phyloP scores from a whole-genome alignment of 768 basidiomycete genomes.

The Clitopilus passeckerianus region DNA sequence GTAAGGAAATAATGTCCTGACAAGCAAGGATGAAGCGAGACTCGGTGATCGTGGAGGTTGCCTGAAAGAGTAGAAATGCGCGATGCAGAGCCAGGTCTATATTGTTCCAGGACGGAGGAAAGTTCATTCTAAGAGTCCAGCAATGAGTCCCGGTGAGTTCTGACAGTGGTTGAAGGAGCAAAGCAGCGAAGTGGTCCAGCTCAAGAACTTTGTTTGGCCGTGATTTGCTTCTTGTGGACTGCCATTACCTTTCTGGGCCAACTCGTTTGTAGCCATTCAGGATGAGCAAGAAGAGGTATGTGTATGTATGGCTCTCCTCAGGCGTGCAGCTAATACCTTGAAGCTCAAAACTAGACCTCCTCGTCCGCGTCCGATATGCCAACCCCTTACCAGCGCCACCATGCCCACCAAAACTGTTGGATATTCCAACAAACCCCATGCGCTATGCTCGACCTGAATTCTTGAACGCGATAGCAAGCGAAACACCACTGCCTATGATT shows the following conservation, averaged over 20 bases:
- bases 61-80: not conserved
- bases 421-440: conserved; percentile 85
- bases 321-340: conserved; percentile 4
- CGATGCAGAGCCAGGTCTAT: not conserved
- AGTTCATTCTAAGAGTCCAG: not conserved
- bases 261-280: not conserved
- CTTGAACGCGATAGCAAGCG: conserved; percentile 72
- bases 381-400: conserved; percentile 95
- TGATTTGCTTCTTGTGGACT: not conserved
- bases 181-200: too few relatives aligned
- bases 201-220: not conserved
- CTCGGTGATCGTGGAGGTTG: not conserved
- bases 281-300: conserved; percentile 21
- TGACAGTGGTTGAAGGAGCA: too few relatives aligned
- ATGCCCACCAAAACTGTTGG: conserved; percentile 92
- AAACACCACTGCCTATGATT: conserved; percentile 88
- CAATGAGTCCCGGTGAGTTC: too few relatives aligned
- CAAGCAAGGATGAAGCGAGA: not conserved
- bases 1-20: not conserved
- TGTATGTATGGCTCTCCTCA: not conserved
- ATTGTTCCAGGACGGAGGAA: not conserved
- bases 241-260: not conserved
- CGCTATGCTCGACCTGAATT: conserved; percentile 88
- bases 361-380: conserved; percentile 89
- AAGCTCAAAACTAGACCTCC: conserved; percentile 75